phyloP scores from a whole-genome alignment of 495 filamentous ascomycete species.

The Lophiotrema nucula region DNA sequence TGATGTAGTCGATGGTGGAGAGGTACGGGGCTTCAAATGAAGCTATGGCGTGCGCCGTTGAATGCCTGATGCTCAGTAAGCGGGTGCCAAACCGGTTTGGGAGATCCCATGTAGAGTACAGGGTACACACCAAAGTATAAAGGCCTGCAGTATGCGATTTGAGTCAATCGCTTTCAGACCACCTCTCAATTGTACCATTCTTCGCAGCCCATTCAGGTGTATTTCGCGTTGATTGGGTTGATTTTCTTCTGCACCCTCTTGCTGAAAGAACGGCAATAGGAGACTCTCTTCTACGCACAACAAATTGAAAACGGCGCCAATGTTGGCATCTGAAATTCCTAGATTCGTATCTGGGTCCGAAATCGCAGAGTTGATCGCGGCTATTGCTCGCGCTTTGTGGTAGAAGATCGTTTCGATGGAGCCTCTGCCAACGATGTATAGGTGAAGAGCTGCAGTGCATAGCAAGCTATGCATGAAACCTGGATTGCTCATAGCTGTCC shows the following conservation, averaged over 20 bases:
- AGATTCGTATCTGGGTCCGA: conserved; percentile 26
- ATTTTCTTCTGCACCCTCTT: conserved; percentile 14
- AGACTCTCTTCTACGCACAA: conserved; percentile 37
- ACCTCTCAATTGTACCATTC: conserved; percentile 36
- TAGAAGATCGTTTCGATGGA: conserved; percentile 32
- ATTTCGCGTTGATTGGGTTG: conserved; percentile 31
- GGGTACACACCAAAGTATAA: conserved; percentile 39
- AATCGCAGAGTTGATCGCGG: conserved; percentile 34
- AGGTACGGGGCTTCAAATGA: conserved; percentile 31
- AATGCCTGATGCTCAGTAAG: conserved; percentile 38
- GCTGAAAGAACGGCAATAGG: conserved; percentile 22
- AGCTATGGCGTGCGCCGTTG: conserved; percentile 33
- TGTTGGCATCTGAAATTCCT: conserved; percentile 36
- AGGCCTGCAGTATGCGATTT: conserved; percentile 37
- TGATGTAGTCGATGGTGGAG: conserved; percentile 22
- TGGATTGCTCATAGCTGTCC: conserved; percentile 28
- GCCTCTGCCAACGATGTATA: conserved; percentile 31
- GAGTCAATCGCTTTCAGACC: conserved; percentile 31
- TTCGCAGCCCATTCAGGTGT: conserved; percentile 35
- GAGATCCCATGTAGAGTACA: not conserved
- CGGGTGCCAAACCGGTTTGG: conserved; percentile 26
- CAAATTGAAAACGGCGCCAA: conserved; percentile 37
- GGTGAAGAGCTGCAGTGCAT: conserved; percentile 34
- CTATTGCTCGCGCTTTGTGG: conserved; percentile 33
- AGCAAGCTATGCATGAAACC: conserved; percentile 39